Evolutionary conservation across 805 yeast genomes (phyloP).

Genomic region (Saccharomyces paradoxus): DNA sequence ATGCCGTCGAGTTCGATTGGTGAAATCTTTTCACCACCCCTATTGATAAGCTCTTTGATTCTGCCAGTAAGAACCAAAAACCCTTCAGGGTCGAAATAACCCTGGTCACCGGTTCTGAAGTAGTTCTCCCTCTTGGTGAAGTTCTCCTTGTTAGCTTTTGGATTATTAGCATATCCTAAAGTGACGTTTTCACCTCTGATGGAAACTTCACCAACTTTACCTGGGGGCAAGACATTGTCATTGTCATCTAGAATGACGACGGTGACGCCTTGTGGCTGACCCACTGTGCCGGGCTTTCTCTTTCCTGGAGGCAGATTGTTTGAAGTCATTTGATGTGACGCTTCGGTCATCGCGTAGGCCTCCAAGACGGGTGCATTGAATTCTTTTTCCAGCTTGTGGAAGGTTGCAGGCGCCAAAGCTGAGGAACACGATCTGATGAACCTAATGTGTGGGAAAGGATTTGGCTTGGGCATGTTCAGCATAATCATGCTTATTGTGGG

Average conservation of each 20-base stretch:
- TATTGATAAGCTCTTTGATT: conserved; percentile 63
- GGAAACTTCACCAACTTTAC: conserved; percentile 59
- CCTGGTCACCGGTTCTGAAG: conserved; percentile 78
- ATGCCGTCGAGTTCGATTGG: conserved; percentile 63
- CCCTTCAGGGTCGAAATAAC: conserved; percentile 50
- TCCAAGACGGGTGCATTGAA: conserved; percentile 64
- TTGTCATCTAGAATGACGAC: conserved; percentile 47
- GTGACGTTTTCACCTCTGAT: conserved; percentile 64
- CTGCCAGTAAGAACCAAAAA: conserved; percentile 59
- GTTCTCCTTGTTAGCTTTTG: conserved; percentile 59
- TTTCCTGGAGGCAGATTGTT: conserved; percentile 58
- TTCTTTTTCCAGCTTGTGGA: conserved; percentile 46
- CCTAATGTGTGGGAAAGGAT: conserved; percentile 45
- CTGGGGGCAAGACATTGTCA: conserved; percentile 41
- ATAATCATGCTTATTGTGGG: conserved; percentile 69
- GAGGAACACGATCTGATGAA: conserved; percentile 69
- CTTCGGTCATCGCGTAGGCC: conserved; percentile 78
- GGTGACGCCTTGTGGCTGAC: conserved; percentile 63
- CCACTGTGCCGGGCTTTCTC: conserved; percentile 65
- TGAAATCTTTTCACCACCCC: conserved; percentile 73
- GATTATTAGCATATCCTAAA: conserved; percentile 62
- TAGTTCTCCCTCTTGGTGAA: conserved; percentile 48
- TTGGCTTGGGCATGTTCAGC: conserved; percentile 44
- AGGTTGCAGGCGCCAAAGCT: conserved; percentile 58
- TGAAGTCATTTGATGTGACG: conserved; percentile 73